Base-by-base conservation (phyloP, 78 protist genomes). In the Dictyostelium purpureum region DNA sequence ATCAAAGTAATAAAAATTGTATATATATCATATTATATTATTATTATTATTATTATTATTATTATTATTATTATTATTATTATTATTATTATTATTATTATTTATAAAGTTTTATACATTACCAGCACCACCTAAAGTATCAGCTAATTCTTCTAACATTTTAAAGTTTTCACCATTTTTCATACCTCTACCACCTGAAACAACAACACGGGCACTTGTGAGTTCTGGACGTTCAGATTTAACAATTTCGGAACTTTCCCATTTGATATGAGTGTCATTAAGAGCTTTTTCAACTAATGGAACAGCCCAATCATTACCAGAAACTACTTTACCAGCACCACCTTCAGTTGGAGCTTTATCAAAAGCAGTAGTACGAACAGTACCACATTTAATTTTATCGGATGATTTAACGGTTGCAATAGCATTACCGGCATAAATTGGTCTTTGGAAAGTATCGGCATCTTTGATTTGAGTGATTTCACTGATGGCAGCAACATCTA, bases 401-500 rank as follows among this genome's bases (percentile, higher is more conserved):
- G 21, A 4, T 57, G 95, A 63, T 83, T 93, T 49, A 59, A 99
- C 99, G n/a, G 96, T 97, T 57, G 97, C 89, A 24, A 99, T 70
- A 4, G 99, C 99, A 87, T 99, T 99, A 70, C 97, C 99, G 24
- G 99, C 99, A 87, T 98, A 99, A 70, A 97, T 97, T 43, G 98
- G 98, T n/a, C 99, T 97, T 12, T 73, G 90, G 51, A 98, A 99
- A 5, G 98, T 98, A 92, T 93, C 92, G 38, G 74, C 96, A 45
- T 45, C 4, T 51, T 94, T 35, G 10, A 99, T 66, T n/a, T 19
- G 85, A 2, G 91, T 71, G 43, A 98, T 83, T 10, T 98, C 98
- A 19, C 98, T 78, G 56, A 97, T 83, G 12, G 94, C 96, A 61
- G 49, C 19, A 28, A 95, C 97, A 54, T 97, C 98, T 26, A 97